Evolutionary conservation across 345 rosid genomes (phyloP).

Genomic region (Jatropha curcas): DNA sequence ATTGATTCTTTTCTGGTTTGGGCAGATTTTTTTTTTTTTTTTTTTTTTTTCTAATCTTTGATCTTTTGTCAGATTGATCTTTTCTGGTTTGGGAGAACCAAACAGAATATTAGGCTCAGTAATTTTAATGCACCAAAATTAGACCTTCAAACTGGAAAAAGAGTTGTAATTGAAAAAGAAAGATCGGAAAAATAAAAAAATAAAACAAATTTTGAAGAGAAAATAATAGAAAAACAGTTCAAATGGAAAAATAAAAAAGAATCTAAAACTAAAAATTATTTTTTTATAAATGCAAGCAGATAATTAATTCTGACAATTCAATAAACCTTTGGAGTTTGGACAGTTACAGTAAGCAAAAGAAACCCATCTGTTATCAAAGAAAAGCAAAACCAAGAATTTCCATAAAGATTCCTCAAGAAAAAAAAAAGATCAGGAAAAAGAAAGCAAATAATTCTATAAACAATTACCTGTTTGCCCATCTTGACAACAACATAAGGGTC

Average conservation of each 20-base stretch:
- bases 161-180: neutral
- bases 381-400: too few species aligned
- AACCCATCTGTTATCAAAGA: neutral
- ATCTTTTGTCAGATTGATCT: too few species aligned
- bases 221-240: neutral
- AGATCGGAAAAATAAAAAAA: too few species aligned
- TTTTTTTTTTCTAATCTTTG: too few species aligned
- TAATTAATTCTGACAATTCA: neutral
- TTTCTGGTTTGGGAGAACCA: neutral
- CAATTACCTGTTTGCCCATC: conserved; percentile 29
- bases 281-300: neutral
- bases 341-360: neutral
- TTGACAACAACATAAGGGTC: conserved; percentile 34
- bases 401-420: neutral
- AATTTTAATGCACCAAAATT: too few species aligned
- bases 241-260: neutral
- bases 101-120: too few species aligned
- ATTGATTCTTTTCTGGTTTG: too few species aligned
- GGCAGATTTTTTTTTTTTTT: too few species aligned
- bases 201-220: neutral
- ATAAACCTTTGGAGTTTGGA: too few species aligned
- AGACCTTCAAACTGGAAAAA: neutral
- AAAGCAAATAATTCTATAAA: too few species aligned
- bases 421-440: neutral
- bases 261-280: too few species aligned